phyloP scores from a whole-genome alignment of 345 rosid genomes.

The Melastoma malabathricum region DNA sequence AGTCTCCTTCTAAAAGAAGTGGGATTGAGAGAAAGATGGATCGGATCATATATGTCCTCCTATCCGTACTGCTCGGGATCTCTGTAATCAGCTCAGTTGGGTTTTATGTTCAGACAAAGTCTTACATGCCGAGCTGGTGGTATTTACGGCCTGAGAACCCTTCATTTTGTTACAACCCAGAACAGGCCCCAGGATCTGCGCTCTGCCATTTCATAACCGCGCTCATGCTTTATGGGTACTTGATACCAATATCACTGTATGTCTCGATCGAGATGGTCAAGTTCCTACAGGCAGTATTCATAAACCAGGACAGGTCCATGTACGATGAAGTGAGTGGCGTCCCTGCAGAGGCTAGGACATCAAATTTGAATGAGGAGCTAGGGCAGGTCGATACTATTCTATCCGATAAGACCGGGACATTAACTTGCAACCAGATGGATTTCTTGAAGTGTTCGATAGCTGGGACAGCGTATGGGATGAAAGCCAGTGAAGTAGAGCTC shows the following conservation, averaged over 20 bases:
- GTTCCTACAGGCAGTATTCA: conserved; percentile 83
- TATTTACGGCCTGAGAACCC: conserved; percentile 50
- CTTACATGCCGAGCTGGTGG: conserved; percentile 61
- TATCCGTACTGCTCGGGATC: conserved; percentile 50
- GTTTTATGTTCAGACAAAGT: conserved; percentile 60
- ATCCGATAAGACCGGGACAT: conserved; percentile 91
- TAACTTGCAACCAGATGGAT: conserved; percentile 98
- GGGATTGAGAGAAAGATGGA: conserved; percentile 82
- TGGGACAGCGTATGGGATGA: conserved; percentile 61
- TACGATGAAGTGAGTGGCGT: conserved; percentile 75
- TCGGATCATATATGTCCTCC: conserved; percentile 72
- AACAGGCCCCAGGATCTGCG: conserved; percentile 36
- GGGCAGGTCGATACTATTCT: conserved; percentile 92
- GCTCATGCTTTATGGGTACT: conserved; percentile 78
- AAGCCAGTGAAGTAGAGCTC: conserved; percentile 70
- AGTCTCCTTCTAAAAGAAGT: conserved; percentile 87
- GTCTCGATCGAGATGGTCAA: conserved; percentile 93
- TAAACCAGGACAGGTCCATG: conserved; percentile 72
- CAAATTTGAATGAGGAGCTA: conserved; percentile 85
- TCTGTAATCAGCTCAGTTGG: conserved; percentile 74
- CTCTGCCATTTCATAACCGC: conserved; percentile 74
- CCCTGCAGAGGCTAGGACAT: conserved; percentile 77
- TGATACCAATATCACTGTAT: conserved; percentile 88
- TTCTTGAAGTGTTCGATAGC: conserved; percentile 89
- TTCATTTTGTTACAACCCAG: conserved; percentile 39